A percentile compares a stretch with the other conserved stretches of the same genome.
Evolutionary conservation across 371 early-diverging fungal genomes (phyloP).

Genomic region (Umbelopsis sp.): DNA sequence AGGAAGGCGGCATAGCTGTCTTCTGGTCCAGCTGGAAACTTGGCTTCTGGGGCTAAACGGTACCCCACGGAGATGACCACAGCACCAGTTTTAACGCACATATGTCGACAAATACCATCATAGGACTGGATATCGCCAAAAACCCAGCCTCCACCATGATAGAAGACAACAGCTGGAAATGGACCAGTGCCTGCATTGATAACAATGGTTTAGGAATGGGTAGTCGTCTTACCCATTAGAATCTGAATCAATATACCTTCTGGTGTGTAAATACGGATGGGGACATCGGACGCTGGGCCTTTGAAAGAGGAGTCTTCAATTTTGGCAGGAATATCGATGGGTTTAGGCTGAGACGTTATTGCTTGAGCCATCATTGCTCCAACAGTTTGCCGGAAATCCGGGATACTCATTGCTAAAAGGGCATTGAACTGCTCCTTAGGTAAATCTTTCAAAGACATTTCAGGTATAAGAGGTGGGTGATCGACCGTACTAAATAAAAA

Average conservation of each 20-base stretch:
- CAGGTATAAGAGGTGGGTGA: no score
- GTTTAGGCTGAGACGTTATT: neutral
- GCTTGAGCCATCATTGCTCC: neutral
- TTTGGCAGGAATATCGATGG: constrained; percentile 1
- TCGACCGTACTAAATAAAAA: no score
- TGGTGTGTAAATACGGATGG: constrained; percentile 18
- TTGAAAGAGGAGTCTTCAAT: neutral
- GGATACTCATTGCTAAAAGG: neutral
- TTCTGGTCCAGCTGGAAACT: constrained; percentile 1
- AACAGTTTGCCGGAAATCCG: neutral
- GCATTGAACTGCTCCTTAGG: neutral
- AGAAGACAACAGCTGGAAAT: constrained; percentile 15
- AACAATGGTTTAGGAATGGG: no score
- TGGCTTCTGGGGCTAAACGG: neutral
- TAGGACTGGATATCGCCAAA: neutral
- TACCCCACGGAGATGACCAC: neutral
- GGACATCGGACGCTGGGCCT: constrained; percentile 3
- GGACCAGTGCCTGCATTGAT: neutral
- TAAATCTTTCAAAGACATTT: no score
- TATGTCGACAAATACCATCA: neutral
- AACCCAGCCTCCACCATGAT: constrained; percentile 18
- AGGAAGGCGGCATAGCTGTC: constrained; percentile 10
- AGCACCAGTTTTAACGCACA: neutral
- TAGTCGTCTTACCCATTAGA: no score
- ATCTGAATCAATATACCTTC: neutral